Evolutionary conservation across 805 yeast genomes (phyloP).

Genomic region (Crinitomyces ghanaensis): DNA sequence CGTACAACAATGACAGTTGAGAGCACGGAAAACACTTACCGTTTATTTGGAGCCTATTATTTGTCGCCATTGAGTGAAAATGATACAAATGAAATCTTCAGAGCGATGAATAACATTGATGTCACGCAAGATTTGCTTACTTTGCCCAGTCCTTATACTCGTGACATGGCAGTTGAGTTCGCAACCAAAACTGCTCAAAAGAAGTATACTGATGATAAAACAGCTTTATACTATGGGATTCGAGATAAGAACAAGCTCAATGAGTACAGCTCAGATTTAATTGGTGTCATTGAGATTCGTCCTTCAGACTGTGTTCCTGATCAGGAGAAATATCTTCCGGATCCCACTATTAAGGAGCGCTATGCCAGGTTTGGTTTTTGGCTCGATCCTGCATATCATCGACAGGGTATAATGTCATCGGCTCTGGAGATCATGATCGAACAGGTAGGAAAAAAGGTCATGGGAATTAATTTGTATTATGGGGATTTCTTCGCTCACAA

Average conservation of each 20-base stretch:
- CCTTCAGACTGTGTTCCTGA: conserved; percentile 2
- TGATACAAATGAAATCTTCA: conserved; percentile 6
- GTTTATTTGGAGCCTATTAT: conserved; percentile 5
- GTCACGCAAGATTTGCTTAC: conserved; percentile 9
- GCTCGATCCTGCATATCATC: conserved; percentile 12
- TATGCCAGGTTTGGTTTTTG: conserved; percentile 14
- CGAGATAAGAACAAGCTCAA: conserved; percentile 7
- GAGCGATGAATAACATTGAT: conserved; percentile 8
- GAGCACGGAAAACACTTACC: background rate
- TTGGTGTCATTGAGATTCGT: conserved; percentile 10
- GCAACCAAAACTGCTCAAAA: background rate
- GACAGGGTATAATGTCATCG: conserved; percentile 11
- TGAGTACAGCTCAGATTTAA: conserved; percentile 2
- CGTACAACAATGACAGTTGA: background rate
- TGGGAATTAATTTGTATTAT: conserved; percentile 5
- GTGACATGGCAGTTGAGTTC: conserved; percentile 9
- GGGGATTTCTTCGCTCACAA: conserved; percentile 12
- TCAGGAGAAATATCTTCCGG: conserved; percentile 1
- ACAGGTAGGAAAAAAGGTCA: conserved; percentile 6
- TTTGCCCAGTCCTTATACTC: conserved; percentile 8
- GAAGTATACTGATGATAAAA: background rate
- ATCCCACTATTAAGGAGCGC: conserved; percentile 1
- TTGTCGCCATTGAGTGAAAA: conserved; percentile 4
- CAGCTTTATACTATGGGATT: conserved; percentile 7
- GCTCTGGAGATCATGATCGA: conserved; percentile 8